These are phyloP conservation scores for Sparassis latifolia DNA, from an alignment of 1,284 basidiomycete species.

Conservation along the genomic window DNA sequence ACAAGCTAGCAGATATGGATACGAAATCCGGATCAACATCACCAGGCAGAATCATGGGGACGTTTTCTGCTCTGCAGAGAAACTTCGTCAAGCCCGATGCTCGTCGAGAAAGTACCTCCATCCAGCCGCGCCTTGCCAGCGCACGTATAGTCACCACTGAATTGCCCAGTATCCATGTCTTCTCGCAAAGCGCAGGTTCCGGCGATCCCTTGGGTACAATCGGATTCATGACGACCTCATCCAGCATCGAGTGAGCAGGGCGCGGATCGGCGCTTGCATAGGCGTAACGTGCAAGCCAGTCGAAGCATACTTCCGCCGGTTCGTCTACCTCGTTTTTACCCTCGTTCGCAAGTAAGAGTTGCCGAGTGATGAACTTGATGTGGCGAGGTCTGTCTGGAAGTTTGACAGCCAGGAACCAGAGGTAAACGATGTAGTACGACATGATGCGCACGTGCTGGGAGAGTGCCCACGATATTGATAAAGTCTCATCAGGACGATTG, in stretches of 20 bases:
- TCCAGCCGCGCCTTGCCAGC: slow-evolving; percentile 78
- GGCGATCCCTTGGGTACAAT: slow-evolving; percentile 22
- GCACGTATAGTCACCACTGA: slow-evolving; percentile 82
- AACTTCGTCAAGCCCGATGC: slow-evolving; percentile 88
- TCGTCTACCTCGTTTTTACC: slow-evolving; percentile 75
- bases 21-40: slow-evolving; percentile 76
- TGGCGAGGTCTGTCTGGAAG: slow-evolving; percentile 81
- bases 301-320: slow-evolving; percentile 94
- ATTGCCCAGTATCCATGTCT: slow-evolving; percentile 87
- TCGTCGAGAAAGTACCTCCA: slow-evolving; percentile 81
- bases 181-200: slow-evolving; percentile 45
- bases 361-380: slow-evolving; percentile 83
- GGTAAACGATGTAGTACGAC: slow-evolving; percentile 90
- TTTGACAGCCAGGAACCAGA: slow-evolving; percentile 92
- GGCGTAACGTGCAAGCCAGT: slow-evolving; percentile 94
- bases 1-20: slow-evolving; percentile 64
- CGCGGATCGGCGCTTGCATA: slow-evolving; percentile 93
- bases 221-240: slow-evolving; percentile 64
- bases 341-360: slow-evolving; percentile 86
- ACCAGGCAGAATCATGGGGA: slow-evolving; percentile 76
- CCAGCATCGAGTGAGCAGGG: slow-evolving; percentile 76
- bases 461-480: slow-evolving; percentile 76
- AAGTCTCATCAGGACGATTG: slow-evolving; percentile 60
- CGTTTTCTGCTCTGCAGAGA: slow-evolving; percentile 88
- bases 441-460: slow-evolving; percentile 94